phyloP scores from a whole-genome alignment of 2,329 filamentous ascomycete genomes.

The Endoconidiophora polonica region DNA sequence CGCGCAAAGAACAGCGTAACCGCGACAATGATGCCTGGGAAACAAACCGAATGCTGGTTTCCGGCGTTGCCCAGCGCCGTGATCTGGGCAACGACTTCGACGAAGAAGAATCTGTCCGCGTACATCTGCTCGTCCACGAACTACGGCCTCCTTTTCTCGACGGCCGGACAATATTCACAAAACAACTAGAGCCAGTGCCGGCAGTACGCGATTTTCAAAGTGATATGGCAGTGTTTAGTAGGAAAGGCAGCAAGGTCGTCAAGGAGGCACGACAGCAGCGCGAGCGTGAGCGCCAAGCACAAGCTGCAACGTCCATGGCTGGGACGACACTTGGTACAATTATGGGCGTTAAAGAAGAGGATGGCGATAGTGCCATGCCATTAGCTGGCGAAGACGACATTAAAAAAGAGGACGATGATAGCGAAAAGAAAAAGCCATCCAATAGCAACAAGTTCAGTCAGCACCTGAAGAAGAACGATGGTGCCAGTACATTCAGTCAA shows the following conservation, averaged over 20 bases:
- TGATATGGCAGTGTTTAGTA: slow-evolving; percentile 95
- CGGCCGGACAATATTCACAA: slow-evolving; percentile 89
- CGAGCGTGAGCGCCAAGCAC: slow-evolving; percentile 83
- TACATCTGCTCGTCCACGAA: slow-evolving; percentile 87
- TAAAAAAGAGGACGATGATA: slow-evolving; percentile 28
- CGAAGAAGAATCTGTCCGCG: slow-evolving; percentile 74
- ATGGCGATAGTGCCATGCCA: slow-evolving; percentile 75
- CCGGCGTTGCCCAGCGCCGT: slow-evolving; percentile 79
- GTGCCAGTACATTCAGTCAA: slow-evolving; percentile 80
- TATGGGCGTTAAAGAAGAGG: slow-evolving; percentile 85
- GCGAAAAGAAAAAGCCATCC: neutral
- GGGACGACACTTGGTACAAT: slow-evolving; percentile 87
- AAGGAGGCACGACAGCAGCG: slow-evolving; percentile 81
- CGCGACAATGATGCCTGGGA: slow-evolving; percentile 97
- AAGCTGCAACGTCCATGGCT: slow-evolving; percentile 83
- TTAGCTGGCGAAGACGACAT: slow-evolving; percentile 53
- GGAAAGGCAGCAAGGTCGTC: slow-evolving; percentile 87
- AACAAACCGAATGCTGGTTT: slow-evolving; percentile 94
- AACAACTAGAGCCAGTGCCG: slow-evolving; percentile 86
- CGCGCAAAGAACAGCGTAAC: slow-evolving; percentile 67
- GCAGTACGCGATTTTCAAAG: slow-evolving; percentile 88
- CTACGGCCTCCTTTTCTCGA: slow-evolving; percentile 88
- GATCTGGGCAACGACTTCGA: slow-evolving; percentile 73
- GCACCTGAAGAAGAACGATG: slow-evolving; percentile 74
- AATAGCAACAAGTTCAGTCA: slow-evolving; percentile 64